Evolutionary conservation across 2,329 filamentous ascomycete genomes (phyloP).

Genomic region (Fusarium piperis): DNA sequence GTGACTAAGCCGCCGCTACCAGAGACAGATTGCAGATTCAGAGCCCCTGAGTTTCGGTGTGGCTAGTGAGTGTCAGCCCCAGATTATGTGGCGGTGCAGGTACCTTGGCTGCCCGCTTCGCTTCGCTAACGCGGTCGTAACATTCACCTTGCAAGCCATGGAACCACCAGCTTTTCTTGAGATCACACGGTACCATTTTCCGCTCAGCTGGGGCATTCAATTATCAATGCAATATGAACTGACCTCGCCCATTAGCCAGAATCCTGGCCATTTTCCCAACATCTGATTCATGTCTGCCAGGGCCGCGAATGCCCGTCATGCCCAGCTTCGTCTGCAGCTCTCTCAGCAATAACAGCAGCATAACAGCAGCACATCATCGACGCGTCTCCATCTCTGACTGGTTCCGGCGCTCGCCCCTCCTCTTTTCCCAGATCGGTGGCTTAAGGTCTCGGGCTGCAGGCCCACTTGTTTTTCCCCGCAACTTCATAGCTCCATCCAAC

Average conservation of each 20-base stretch:
- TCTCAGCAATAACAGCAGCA: constrained; percentile 9
- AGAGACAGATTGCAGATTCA: constrained; percentile 38
- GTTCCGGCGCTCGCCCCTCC: constrained; percentile 11
- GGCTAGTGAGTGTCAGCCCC: constrained; percentile 13
- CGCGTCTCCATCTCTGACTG: constrained; percentile 25
- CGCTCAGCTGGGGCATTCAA: not conserved
- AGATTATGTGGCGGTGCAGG: constrained; percentile 2
- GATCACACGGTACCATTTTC: not conserved
- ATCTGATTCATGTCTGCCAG: not conserved
- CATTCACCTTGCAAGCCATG: constrained; percentile 19
- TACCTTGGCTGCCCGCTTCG: constrained; percentile 3
- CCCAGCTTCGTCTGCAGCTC: not conserved
- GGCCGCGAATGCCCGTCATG: not conserved
- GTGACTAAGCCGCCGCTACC: constrained; percentile 34
- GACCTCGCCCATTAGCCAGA: not conserved
- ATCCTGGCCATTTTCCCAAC: not conserved
- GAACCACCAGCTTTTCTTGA: constrained; percentile 18
- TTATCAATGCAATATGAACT: not conserved
- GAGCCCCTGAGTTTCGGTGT: constrained; percentile 35
- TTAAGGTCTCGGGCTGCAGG: constrained; percentile 29
- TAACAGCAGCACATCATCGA: constrained; percentile 16
- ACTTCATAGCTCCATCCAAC: constrained; percentile 28
- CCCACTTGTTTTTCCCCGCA: constrained; percentile 42
- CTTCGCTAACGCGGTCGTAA: constrained; percentile 22
- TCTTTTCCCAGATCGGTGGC: constrained; percentile 37